Conservation (phyloP, 805 yeast genomes). For the Candida easanensis region DNA sequence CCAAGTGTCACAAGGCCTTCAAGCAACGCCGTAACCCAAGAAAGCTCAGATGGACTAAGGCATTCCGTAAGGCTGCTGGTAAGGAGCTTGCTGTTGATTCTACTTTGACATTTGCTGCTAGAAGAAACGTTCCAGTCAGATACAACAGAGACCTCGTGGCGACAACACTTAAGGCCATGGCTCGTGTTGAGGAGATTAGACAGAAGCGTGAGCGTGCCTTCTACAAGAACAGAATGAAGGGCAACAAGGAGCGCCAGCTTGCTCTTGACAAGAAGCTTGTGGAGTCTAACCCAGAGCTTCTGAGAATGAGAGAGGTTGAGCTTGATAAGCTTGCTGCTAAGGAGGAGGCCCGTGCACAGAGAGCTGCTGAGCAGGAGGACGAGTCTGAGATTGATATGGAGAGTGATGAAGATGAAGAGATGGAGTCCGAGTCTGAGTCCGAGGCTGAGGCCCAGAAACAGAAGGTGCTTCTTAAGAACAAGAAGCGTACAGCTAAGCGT, state of each 20-base stretch:
- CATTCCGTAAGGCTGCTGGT: conserved; percentile 98
- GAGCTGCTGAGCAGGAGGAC: conserved; percentile 44
- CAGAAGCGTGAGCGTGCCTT: conserved; percentile 95
- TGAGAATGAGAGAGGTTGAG: conserved; percentile 93
- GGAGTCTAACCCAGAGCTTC: conserved; percentile 81
- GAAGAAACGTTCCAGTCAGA: conserved; percentile 97
- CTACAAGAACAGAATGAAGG: conserved; percentile 99
- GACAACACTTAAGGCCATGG: conserved; percentile 92
- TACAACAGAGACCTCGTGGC: conserved; percentile 95
- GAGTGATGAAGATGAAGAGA: conserved; percentile 48
- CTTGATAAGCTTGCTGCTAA: conserved; percentile 72
- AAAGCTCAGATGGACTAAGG: conserved; percentile 97
- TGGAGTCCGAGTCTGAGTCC: conserved; percentile 46
- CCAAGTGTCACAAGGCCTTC: conserved; percentile 96
- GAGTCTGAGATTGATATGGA: conserved; percentile 59
- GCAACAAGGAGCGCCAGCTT: conserved; percentile 84
- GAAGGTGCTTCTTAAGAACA: conserved; percentile 33
- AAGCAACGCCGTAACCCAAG: conserved; percentile 98
- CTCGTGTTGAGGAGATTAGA: conserved; percentile 93
- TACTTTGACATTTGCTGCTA: conserved; percentile 91
- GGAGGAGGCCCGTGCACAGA: conserved; percentile 56
- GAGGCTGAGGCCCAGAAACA: conserved; percentile 54
- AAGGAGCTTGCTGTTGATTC: conserved; percentile 97
- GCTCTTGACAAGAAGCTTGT: conserved; percentile 86
- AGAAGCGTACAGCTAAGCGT: conserved; percentile 27